Base-by-base conservation (phyloP, 257 asterid species). In the Agastache rugosa region DNA sequence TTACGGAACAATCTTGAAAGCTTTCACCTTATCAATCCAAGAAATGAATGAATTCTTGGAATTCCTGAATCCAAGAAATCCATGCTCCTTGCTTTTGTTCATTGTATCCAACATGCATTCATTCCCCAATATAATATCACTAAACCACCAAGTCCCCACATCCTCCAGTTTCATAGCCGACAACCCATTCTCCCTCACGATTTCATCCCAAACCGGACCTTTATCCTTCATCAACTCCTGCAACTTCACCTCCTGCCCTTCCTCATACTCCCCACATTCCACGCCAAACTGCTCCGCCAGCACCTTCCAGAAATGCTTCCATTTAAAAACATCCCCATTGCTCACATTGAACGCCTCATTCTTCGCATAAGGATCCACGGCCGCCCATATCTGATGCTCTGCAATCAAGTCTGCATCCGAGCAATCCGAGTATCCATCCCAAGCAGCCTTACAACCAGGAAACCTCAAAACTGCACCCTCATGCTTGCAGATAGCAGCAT, bases 61-160 rank as follows among this genome's bases (percentile, higher is more conserved):
- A 83, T 94, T 94, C 78, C 97, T 85, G 64, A 94, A 94, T 11
- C 97, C 98, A 20, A 88, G 76, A 79, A 94, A 94, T 6, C 99
- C 97, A 23, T 90, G 96, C 77, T 94, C 99, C 86, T 94, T 94
- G 80, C 97, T 92, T 87, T 94, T 94, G 87, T 90, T 94, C 99
- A 92, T 92, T n/a, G 87, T 84, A 71, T 85, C 93, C 88, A 94
- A 69, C 0, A 14, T 0, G 42, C 84, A 51, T 29, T 39, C 78
- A 17, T n/a, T 1, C 4, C 72, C 53, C 42, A 90, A 76, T 0
- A 48, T 2, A 74, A 78, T 0, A 86, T 94, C 99, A 67, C 16
- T 74, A 80, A 88, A 89, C 99, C 97, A 90, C 97, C 96, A 94
- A 8, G 1, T 59, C 50, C 96, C 97, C 68, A 94, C 87, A 29